phyloP scores from a whole-genome alignment of 192 early-diverging fungal species.

The Umbelopsis sp. region DNA sequence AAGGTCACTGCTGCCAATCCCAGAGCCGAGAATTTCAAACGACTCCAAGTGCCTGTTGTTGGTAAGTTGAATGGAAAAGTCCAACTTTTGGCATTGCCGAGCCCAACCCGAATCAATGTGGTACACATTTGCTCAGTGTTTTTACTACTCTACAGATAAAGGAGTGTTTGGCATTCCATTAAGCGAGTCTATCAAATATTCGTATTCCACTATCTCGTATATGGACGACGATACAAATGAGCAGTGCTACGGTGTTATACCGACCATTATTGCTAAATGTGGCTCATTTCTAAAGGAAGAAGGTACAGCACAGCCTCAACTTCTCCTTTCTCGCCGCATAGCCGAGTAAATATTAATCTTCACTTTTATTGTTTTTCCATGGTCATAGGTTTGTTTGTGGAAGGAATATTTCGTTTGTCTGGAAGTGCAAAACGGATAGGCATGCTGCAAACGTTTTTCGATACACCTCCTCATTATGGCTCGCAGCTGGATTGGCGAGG shows the following conservation, averaged over 20 bases:
- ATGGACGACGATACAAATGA: slow-evolving; percentile 33
- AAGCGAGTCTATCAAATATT: slow-evolving; percentile 30
- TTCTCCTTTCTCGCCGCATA: neutral
- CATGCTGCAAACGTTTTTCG: slow-evolving; percentile 68
- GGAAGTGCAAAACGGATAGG: slow-evolving; percentile 74
- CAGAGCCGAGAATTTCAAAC: slow-evolving; percentile 22
- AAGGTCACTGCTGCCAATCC: slow-evolving; percentile 26
- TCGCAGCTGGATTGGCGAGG: slow-evolving; percentile 63
- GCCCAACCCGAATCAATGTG: neutral
- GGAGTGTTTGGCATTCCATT: slow-evolving; percentile 32
- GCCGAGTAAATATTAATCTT: neutral
- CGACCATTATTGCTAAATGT: slow-evolving; percentile 45
- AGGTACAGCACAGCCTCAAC: slow-evolving; percentile 26
- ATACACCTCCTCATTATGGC: slow-evolving; percentile 66
- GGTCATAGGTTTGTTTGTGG: slow-evolving; percentile 53
- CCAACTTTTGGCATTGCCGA: neutral
- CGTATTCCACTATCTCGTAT: slow-evolving; percentile 36
- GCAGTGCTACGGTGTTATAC: slow-evolving; percentile 40
- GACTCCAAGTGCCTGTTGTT: slow-evolving; percentile 25
- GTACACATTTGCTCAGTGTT: neutral
- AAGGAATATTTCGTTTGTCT: slow-evolving; percentile 75
- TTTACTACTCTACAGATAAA: slow-evolving; percentile 10
- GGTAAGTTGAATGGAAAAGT: neutral
- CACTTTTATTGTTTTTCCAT: neutral
- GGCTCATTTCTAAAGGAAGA: slow-evolving; percentile 42